These are phyloP conservation scores for Pythium scleroteichum DNA, from an alignment of 352 stramenopile genomes.

Conservation along the genomic window DNA sequence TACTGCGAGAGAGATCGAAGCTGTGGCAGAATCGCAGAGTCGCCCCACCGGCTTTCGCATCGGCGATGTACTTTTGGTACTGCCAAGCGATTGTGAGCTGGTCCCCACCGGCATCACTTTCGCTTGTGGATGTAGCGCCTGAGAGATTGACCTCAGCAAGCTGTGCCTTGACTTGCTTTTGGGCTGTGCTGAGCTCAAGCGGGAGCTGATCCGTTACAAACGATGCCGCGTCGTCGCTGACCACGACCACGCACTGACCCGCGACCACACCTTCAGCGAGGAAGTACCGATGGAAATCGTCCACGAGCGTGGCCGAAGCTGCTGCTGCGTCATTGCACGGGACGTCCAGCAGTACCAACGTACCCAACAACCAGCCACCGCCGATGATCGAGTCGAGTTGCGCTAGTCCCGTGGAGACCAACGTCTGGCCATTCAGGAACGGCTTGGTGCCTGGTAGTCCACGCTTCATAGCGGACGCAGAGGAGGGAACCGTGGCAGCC, in stretches of 20 bases:
- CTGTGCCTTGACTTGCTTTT: slow-evolving; percentile 67
- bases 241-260: slow-evolving; percentile 39
- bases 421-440: slow-evolving; percentile 67
- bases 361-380: slow-evolving; percentile 53
- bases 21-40: slow-evolving; percentile 67
- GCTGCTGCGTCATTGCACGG: slow-evolving; percentile 24
- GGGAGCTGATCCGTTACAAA: slow-evolving; percentile 50
- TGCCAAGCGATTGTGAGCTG: slow-evolving; percentile 75
- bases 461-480: background rate
- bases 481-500: background rate
- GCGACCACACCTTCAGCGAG: slow-evolving; percentile 53
- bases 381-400: slow-evolving; percentile 59
- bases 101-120: background rate
- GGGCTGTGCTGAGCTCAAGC: slow-evolving; percentile 65
- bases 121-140: background rate
- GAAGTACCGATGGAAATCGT: slow-evolving; percentile 72
- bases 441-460: slow-evolving; percentile 51
- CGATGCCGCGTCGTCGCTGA: slow-evolving; percentile 36
- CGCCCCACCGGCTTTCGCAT: background rate
- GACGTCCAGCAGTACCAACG: slow-evolving; percentile 52
- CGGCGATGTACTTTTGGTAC: slow-evolving; percentile 61
- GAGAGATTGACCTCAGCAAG: slow-evolving; percentile 24
- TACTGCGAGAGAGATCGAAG: slow-evolving; percentile 66
- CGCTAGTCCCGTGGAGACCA: slow-evolving; percentile 52
- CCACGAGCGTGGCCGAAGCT: slow-evolving; percentile 33